These are phyloP conservation scores for Lachnellula cervina DNA, from an alignment of 2,329 filamentous ascomycete species.

Conservation along the genomic window DNA sequence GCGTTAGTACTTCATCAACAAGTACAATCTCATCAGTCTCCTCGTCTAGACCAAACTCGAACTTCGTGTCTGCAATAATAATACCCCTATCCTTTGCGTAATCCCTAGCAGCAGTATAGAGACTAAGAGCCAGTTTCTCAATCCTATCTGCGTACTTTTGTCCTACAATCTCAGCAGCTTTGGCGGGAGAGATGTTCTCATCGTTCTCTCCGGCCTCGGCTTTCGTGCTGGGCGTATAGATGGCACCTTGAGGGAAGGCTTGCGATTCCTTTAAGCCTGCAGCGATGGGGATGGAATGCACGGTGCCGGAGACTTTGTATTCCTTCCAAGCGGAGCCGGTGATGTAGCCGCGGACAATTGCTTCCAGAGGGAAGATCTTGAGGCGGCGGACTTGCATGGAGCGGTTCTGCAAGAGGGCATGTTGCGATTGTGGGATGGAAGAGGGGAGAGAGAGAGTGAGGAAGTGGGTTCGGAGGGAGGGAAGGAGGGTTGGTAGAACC, in stretches of 20 bases:
- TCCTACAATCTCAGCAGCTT: conserved; percentile 46
- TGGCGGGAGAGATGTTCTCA: conserved; percentile 61
- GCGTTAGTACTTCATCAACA: conserved; percentile 70
- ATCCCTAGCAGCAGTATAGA: conserved; percentile 53
- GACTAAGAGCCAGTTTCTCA: conserved; percentile 50
- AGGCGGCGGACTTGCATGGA: conserved; percentile 63
- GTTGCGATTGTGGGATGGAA: conserved; percentile 39
- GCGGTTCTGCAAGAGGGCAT: conserved; percentile 44
- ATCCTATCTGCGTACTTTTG: conserved; percentile 54
- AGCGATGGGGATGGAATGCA: conserved; percentile 58
- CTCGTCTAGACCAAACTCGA: conserved; percentile 64
- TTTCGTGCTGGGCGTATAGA: conserved; percentile 67
- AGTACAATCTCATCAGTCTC: conserved; percentile 59
- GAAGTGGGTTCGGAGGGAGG: conserved; percentile 59
- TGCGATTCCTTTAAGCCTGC: conserved; percentile 57
- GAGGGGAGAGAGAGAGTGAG: conserved; percentile 52
- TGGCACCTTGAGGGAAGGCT: conserved; percentile 51
- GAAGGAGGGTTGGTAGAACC: conserved; percentile 51
- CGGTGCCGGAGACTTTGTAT: conserved; percentile 58
- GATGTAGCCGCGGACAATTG: conserved; percentile 69
- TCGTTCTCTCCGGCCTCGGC: conserved; percentile 63
- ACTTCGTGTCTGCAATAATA: conserved; percentile 71
- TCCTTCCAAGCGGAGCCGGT: conserved; percentile 69
- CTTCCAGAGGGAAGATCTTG: conserved; percentile 62
- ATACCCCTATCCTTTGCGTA: conserved; percentile 56